These are phyloP conservation scores for Entomortierella beljakovae DNA, from an alignment of 192 early-diverging fungal species.

Conservation along the genomic window DNA sequence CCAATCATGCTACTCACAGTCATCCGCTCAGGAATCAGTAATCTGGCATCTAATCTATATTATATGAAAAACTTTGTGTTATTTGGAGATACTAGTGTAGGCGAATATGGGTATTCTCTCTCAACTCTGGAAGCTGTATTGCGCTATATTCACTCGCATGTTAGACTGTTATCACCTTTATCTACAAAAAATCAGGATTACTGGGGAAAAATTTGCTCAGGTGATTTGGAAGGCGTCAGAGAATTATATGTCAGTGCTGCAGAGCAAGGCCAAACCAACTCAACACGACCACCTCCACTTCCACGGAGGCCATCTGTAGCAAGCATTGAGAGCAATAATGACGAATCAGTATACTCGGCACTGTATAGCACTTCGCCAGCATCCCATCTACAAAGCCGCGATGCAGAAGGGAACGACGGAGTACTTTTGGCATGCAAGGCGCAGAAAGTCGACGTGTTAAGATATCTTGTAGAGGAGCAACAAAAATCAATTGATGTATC, in stretches of 20 bases:
- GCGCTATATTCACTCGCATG: constrained; percentile 52
- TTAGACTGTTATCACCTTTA: constrained; percentile 35
- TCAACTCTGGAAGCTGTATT: constrained; percentile 62
- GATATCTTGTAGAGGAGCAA: constrained; percentile 32
- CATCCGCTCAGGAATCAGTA: constrained; percentile 58
- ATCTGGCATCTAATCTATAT: constrained; percentile 55
- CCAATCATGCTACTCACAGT: constrained; percentile 61
- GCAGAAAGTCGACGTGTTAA: constrained; percentile 33
- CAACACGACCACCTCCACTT: neutral
- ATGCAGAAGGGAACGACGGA: constrained; percentile 54
- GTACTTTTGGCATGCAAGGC: constrained; percentile 54
- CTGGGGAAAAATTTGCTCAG: constrained; percentile 44
- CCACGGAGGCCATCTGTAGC: constrained; percentile 6
- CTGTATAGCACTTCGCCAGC: constrained; percentile 6
- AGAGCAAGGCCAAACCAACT: neutral
- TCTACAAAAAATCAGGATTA: constrained; percentile 51
- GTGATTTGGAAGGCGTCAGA: constrained; percentile 35
- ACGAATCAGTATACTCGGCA: constrained; percentile 6
- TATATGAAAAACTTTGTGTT: constrained; percentile 66
- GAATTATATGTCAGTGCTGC: constrained; percentile 6
- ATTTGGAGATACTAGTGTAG: constrained; percentile 49
- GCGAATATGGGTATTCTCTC: constrained; percentile 61
- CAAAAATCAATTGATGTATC: constrained; percentile 16
- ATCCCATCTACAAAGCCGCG: constrained; percentile 45
- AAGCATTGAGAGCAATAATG: constrained; percentile 21